A percentile compares a stretch with the other conserved stretches of the same genome.
These are phyloP conservation scores for Crithidia bombi DNA, from an alignment of 208 protist genomes.

Conservation along the genomic window DNA sequence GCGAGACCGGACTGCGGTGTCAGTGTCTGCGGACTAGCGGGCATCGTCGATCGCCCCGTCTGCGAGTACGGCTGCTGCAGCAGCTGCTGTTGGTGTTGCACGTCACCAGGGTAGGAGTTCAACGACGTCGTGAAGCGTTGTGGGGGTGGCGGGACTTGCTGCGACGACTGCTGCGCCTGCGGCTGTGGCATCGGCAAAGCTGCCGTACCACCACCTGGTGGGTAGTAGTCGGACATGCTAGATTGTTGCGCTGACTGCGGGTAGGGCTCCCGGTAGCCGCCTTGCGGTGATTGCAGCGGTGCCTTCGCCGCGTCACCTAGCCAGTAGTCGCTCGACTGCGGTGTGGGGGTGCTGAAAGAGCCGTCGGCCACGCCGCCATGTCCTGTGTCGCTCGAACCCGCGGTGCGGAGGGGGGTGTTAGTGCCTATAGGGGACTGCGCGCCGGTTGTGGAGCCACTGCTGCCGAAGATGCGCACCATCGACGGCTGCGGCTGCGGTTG, in stretches of 20 bases:
- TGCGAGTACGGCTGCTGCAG: conserved; percentile 22
- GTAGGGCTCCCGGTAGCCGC: conserved; percentile 4
- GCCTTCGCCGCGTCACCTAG: neutral
- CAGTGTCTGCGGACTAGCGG: neutral
- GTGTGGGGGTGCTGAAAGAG: neutral
- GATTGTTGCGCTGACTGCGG: neutral
- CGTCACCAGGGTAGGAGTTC: conserved; percentile 3
- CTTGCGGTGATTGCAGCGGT: neutral
- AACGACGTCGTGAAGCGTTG: conserved; percentile 11
- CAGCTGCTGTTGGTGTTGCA: conserved; percentile 13
- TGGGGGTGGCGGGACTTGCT: neutral
- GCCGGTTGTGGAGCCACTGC: neutral
- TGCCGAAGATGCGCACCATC: neutral
- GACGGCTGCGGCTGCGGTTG: conserved; percentile 6
- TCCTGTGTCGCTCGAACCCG: neutral
- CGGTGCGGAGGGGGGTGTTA: conserved; percentile 4
- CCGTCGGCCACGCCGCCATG: neutral
- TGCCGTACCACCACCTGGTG: neutral
- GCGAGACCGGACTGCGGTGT: neutral
- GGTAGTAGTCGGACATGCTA: neutral
- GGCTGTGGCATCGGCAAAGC: neutral
- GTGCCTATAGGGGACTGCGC: neutral
- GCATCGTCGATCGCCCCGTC: conserved; percentile 4
- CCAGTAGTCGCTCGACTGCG: conserved; percentile 9
- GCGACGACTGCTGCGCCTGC: neutral